phyloP scores from a whole-genome alignment of 352 stramenopile genomes.

The Globisporangium viniferum region DNA sequence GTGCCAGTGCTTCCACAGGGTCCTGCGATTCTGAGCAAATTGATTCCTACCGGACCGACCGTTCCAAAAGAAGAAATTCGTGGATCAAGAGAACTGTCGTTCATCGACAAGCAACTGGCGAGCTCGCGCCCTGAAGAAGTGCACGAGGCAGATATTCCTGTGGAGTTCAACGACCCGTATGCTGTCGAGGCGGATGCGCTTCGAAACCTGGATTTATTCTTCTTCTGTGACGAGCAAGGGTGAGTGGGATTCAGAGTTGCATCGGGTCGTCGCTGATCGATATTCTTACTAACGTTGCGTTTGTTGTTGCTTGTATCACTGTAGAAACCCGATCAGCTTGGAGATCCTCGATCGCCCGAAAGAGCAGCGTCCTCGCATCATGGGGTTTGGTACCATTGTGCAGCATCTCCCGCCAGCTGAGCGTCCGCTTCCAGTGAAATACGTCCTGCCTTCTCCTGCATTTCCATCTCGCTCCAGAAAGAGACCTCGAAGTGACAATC shows the following conservation, averaged over 20 bases:
- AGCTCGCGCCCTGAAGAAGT: constrained; percentile 41
- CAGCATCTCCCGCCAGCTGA: constrained; percentile 63
- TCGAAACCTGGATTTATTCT: constrained; percentile 81
- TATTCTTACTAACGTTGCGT: neutral
- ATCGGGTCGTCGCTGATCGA: neutral
- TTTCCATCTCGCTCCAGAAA: constrained; percentile 77
- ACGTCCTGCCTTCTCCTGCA: constrained; percentile 63
- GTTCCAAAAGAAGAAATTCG: constrained; percentile 55
- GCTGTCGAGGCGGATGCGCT: constrained; percentile 61
- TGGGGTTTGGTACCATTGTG: constrained; percentile 80
- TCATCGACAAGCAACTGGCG: constrained; percentile 31
- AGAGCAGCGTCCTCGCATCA: constrained; percentile 74
- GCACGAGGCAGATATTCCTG: constrained; percentile 54
- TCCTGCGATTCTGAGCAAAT: constrained; percentile 42
- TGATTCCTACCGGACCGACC: constrained; percentile 60
- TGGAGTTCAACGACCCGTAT: constrained; percentile 67
- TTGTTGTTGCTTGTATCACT: neutral
- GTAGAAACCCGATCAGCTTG: constrained; percentile 69
- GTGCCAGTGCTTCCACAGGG: constrained; percentile 6
- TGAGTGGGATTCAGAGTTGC: constrained; percentile 23
- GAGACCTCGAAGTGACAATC: constrained; percentile 50
- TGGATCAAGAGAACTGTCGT: constrained; percentile 51
- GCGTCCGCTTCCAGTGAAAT: constrained; percentile 61
- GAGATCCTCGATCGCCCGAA: constrained; percentile 77
- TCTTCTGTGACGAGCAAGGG: constrained; percentile 85